Evolutionary conservation across 805 yeast species (phyloP).

Genomic region (Kodamaea hsintzibuensis): DNA sequence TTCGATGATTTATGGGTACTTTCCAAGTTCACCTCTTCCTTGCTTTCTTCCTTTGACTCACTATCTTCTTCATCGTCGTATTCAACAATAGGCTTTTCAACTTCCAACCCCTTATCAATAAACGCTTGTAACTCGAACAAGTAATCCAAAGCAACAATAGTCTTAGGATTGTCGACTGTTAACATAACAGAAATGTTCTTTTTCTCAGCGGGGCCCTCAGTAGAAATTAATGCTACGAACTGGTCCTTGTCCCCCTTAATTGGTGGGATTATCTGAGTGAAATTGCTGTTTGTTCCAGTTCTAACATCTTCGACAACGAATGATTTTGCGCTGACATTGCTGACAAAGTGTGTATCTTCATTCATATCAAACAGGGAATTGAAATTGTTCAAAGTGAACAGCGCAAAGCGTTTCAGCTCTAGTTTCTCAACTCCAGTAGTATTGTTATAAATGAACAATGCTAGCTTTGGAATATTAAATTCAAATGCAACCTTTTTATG

Average conservation of each 20-base stretch:
- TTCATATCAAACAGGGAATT: constrained; percentile 52
- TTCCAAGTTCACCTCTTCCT: constrained; percentile 6
- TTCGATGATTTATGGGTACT: not conserved
- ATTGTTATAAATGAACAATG: constrained; percentile 59
- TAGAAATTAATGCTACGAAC: constrained; percentile 55
- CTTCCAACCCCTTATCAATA: constrained; percentile 49
- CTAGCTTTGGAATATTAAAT: constrained; percentile 62
- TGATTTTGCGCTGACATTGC: constrained; percentile 66
- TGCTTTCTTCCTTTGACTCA: not conserved
- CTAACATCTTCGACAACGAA: constrained; percentile 80
- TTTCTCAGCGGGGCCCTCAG: constrained; percentile 40
- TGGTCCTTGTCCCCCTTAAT: constrained; percentile 65
- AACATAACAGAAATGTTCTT: constrained; percentile 51
- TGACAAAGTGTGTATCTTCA: constrained; percentile 54
- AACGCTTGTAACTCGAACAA: constrained; percentile 72
- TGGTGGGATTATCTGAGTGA: constrained; percentile 79
- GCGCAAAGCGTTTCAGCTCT: constrained; percentile 33
- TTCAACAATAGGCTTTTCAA: constrained; percentile 15
- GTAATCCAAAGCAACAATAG: constrained; percentile 84
- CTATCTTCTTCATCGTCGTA: constrained; percentile 19
- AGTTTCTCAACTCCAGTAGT: constrained; percentile 42
- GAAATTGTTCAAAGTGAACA: constrained; percentile 56
- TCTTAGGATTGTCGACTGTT: constrained; percentile 76
- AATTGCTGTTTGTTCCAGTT: constrained; percentile 59
- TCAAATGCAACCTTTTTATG: constrained; percentile 44